phyloP scores from a whole-genome alignment of 768 basidiomycete genomes.

The Chalciporus piperatus region DNA sequence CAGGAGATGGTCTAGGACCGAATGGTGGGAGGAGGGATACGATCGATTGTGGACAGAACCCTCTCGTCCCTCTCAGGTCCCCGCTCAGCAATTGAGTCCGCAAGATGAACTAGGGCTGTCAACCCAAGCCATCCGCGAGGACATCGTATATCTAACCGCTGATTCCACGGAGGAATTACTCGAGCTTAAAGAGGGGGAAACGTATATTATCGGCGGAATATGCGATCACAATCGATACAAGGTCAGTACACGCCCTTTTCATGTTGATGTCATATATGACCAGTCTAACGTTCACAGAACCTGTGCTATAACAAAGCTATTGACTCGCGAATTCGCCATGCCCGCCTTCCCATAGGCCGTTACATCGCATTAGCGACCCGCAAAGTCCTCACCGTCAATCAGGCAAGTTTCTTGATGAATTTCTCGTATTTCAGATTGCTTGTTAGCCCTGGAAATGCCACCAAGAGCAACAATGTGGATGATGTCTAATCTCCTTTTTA shows the following conservation, averaged over 20 bases:
- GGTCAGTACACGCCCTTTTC: conserved; percentile 37
- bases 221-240: conserved; percentile 97
- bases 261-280: not conserved
- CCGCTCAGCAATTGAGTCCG: conserved; percentile 1
- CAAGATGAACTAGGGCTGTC: not conserved
- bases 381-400: conserved; percentile 97
- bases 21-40: conserved; percentile 82
- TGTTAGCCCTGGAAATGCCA: not conserved
- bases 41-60: conserved; percentile 58
- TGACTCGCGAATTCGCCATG: conserved; percentile 71
- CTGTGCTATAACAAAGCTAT: conserved; percentile 87
- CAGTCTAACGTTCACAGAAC: conserved; percentile 49
- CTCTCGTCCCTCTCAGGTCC: not conserved
- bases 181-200: conserved; percentile 80
- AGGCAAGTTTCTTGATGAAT: conserved; percentile 39
- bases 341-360: conserved; percentile 91
- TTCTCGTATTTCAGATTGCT: not conserved
- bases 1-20: conserved; percentile 74
- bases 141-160: conserved; percentile 89
- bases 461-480: conserved; percentile 1
- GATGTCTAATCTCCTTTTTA: not conserved
- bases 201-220: conserved; percentile 94
- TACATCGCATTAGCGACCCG: conserved; percentile 85
- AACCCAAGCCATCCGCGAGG: conserved; percentile 38
- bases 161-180: conserved; percentile 84